phyloP scores from a whole-genome alignment of 371 early-diverging fungal species.

The Saksenaea oblongispora region DNA sequence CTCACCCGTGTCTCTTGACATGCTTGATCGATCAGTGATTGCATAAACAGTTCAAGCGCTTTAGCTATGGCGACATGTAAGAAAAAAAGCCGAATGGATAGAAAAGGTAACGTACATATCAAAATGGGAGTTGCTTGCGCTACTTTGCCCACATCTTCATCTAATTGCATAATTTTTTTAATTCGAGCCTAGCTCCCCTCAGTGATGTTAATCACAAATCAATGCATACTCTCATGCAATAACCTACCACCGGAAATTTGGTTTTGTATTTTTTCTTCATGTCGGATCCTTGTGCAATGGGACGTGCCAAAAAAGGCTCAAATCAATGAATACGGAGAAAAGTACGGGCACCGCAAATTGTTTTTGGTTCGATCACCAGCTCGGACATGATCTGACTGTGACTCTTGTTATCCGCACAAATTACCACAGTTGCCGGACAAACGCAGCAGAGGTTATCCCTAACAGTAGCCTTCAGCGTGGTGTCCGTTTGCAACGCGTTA shows the following conservation, averaged over 20 bases:
- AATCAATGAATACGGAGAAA: neutral
- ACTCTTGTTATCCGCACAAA: no score
- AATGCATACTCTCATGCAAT: neutral
- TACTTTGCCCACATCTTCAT: conserved; percentile 99
- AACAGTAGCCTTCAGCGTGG: no score
- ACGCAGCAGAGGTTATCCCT: no score
- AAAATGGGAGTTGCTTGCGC: conserved; percentile 97
- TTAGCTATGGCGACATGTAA: conserved; percentile 61
- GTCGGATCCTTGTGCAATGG: conserved; percentile 1
- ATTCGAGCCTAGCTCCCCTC: conserved; percentile 85
- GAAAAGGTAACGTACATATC: conserved; percentile 67
- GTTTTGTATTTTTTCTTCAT: conserved; percentile 92
- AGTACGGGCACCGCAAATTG: no score
- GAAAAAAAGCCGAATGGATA: conserved; percentile 1
- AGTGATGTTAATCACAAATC: conserved; percentile 7
- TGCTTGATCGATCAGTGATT: conserved; percentile 85
- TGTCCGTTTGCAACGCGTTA: no score
- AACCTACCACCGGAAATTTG: conserved; percentile 84
- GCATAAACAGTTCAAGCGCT: conserved; percentile 94
- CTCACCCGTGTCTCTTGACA: conserved; percentile 79
- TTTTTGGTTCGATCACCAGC: no score
- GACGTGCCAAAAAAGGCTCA: neutral
- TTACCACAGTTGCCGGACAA: no score
- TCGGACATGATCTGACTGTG: no score
- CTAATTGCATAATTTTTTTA: conserved; percentile 99